phyloP scores from a whole-genome alignment of 73 alveolate genomes.

The Paramecium sonneborni region DNA sequence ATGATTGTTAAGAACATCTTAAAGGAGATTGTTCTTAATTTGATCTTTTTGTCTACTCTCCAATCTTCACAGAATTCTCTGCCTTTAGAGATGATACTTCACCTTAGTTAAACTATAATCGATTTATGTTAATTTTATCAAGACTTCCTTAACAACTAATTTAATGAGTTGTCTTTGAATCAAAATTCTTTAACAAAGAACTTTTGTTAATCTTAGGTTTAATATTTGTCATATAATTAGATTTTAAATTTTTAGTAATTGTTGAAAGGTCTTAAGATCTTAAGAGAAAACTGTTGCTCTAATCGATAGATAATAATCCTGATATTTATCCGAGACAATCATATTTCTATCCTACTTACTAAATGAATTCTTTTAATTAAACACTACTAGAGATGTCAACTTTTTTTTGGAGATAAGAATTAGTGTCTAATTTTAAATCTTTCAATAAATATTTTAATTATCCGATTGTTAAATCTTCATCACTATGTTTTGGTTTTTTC shows the following conservation, averaged over 20 bases:
- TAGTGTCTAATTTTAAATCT: slow-evolving; percentile 9
- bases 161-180: background rate
- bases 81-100: background rate
- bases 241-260: background rate
- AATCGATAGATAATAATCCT: slow-evolving; percentile 33
- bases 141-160: background rate
- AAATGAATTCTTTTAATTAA: background rate
- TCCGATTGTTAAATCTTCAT: slow-evolving; percentile 24
- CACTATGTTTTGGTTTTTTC: background rate
- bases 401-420: background rate
- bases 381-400: background rate
- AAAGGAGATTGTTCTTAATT: background rate
- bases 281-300: background rate
- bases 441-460: slow-evolving; percentile 18
- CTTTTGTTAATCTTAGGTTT: background rate
- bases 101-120: background rate
- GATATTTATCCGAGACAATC: slow-evolving; percentile 39
- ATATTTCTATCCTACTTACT: background rate
- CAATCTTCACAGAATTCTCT: background rate
- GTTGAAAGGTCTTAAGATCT: slow-evolving; percentile 13
- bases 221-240: background rate
- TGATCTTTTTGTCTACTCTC: background rate
- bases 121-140: background rate
- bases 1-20: background rate
- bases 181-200: background rate